These are phyloP conservation scores for Dendrobium nobile DNA, from an alignment of 106 monocot species.

Conservation along the genomic window DNA sequence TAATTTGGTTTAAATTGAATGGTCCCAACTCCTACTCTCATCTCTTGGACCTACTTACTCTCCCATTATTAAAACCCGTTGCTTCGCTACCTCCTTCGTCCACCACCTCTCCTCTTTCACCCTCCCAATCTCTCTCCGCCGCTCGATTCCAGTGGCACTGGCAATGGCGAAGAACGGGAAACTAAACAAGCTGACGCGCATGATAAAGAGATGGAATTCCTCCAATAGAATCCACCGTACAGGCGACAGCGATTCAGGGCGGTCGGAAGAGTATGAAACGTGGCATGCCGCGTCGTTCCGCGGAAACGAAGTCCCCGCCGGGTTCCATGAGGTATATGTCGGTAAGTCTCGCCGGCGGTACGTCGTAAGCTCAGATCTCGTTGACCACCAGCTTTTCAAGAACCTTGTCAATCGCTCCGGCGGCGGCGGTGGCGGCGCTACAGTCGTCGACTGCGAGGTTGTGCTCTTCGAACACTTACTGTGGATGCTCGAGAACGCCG, in stretches of 20 bases:
- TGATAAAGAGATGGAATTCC: conserved; percentile 62
- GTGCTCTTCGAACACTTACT: conserved; percentile 68
- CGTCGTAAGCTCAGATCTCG: conserved; percentile 31
- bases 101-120: too few relatives aligned
- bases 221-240: conserved; percentile 15
- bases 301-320: conserved; percentile 33
- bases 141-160: too few relatives aligned
- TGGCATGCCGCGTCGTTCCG: conserved; percentile 19
- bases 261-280: conserved; percentile 7
- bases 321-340: conserved; percentile 50
- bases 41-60: too few relatives aligned
- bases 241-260: neutral
- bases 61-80: too few relatives aligned
- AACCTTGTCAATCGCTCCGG: conserved; percentile 29
- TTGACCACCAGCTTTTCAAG: conserved; percentile 37
- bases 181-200: conserved; percentile 69
- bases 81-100: too few relatives aligned
- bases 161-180: conserved; percentile 25
- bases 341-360: conserved; percentile 62
- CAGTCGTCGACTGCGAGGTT: conserved; percentile 55
- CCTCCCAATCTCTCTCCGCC: too few relatives aligned
- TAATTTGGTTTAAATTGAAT: too few relatives aligned
- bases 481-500: conserved; percentile 68
- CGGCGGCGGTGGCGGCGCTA: neutral
- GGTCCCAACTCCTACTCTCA: too few relatives aligned